A percentile compares a stretch with the other conserved stretches of the same genome.
These are phyloP conservation scores for Cynara cardunculus DNA, from an alignment of 129 eudicot genomes.

Conservation along the genomic window DNA sequence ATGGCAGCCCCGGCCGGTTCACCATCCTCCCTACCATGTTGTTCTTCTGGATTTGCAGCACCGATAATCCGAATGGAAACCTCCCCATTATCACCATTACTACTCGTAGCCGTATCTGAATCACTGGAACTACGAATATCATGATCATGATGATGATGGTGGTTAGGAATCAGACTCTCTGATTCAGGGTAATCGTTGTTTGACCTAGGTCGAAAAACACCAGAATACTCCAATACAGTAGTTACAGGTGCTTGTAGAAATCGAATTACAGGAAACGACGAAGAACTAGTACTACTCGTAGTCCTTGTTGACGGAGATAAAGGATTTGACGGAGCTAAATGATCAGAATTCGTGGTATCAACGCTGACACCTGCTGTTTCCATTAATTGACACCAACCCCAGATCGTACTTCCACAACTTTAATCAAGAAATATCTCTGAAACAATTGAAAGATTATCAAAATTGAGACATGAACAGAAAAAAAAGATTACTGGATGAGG, in stretches of 20 bases:
- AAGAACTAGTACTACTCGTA: neutral
- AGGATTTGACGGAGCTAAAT: constrained; percentile 7
- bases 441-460: constrained; percentile 6
- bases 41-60: constrained; percentile 31
- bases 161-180: constrained; percentile 24
- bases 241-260: constrained; percentile 61
- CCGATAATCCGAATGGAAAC: constrained; percentile 69
- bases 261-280: constrained; percentile 34
- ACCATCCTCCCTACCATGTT: constrained; percentile 27
- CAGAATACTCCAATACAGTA: constrained; percentile 52
- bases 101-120: constrained; percentile 19
- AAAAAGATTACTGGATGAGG: too few relatives aligned
- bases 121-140: constrained; percentile 8
- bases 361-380: constrained; percentile 24
- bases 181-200: constrained; percentile 36
- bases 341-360: constrained; percentile 14
- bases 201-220: constrained; percentile 39
- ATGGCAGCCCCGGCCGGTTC: constrained; percentile 21
- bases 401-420: neutral
- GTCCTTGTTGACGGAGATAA: constrained; percentile 4
- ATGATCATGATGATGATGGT: neutral
- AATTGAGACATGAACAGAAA: constrained; percentile 6
- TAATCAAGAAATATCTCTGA: neutral
- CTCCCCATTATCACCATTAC: constrained; percentile 47
- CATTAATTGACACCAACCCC: constrained; percentile 15